A percentile compares a stretch with the other conserved stretches of the same genome.
Conservation (phyloP, 495 filamentous ascomycete genomes). For the Penicillium desertorum region DNA sequence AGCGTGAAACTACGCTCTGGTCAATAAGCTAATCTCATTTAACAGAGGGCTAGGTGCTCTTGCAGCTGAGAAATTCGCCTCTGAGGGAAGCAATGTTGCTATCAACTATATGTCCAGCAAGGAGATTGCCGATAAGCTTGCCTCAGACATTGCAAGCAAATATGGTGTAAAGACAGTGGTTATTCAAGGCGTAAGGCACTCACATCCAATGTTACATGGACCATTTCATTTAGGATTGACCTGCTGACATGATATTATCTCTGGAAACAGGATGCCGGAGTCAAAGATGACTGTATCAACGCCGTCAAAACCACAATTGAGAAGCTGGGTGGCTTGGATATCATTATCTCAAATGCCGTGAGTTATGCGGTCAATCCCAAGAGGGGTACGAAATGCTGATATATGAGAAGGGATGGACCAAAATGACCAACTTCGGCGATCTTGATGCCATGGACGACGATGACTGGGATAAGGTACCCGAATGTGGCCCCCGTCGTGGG, state of each 20-base stretch:
- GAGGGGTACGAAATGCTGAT: not conserved
- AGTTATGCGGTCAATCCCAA: constrained; percentile 22
- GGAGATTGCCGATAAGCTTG: constrained; percentile 55
- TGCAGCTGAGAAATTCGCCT: constrained; percentile 63
- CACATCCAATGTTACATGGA: not conserved
- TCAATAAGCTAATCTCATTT: constrained; percentile 7
- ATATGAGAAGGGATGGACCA: constrained; percentile 60
- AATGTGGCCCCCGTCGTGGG: not conserved
- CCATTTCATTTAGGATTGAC: not conserved
- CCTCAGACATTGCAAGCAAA: constrained; percentile 48
- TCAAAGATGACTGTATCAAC: constrained; percentile 53
- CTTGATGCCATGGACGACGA: constrained; percentile 59
- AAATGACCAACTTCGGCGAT: constrained; percentile 62
- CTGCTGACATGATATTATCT: not conserved
- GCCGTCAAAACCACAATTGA: constrained; percentile 56
- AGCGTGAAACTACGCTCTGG: not conserved
- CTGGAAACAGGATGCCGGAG: constrained; percentile 54
- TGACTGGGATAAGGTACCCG: constrained; percentile 68
- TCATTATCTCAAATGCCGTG: constrained; percentile 71
- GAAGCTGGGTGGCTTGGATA: constrained; percentile 65
- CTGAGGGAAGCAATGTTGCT: constrained; percentile 64
- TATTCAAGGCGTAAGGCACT: constrained; percentile 55
- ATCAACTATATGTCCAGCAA: constrained; percentile 65
- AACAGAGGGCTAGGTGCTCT: constrained; percentile 64
- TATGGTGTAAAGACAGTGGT: constrained; percentile 55